Evolutionary conservation across 345 rosid species (phyloP).

Genomic region (Pseudoturritis turrita): DNA sequence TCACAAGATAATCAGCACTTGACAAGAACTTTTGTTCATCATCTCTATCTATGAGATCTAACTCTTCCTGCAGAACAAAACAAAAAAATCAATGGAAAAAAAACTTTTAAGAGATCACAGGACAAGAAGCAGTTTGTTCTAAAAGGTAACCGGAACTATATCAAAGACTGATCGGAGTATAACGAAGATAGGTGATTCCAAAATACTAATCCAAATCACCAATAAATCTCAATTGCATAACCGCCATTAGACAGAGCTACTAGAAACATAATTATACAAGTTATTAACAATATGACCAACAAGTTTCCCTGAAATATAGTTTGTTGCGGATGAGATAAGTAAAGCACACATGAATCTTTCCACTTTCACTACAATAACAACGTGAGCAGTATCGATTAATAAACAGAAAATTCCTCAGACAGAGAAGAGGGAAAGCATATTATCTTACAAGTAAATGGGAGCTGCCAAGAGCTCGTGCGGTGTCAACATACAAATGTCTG

Average conservation of each 20-base stretch:
- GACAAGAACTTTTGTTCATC: slow-evolving; percentile 71
- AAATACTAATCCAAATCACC: neutral
- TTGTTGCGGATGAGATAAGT: neutral
- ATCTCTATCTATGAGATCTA: slow-evolving; percentile 54
- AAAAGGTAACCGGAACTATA: neutral
- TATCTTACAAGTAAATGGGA: slow-evolving; percentile 55
- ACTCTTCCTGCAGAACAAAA: slow-evolving; percentile 52
- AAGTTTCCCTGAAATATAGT: neutral
- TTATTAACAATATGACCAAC: neutral
- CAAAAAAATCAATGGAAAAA: neutral
- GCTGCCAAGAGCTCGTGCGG: slow-evolving; percentile 61
- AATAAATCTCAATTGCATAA: neutral
- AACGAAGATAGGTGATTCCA: neutral
- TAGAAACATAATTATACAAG: neutral
- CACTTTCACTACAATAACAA: no score
- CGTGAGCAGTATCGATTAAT: neutral
- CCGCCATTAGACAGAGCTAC: neutral
- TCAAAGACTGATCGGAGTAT: neutral
- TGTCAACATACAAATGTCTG: slow-evolving; percentile 82
- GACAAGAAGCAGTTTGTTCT: neutral
- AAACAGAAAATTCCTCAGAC: neutral
- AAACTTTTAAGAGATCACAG: neutral
- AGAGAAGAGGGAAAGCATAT: neutral
- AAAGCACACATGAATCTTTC: neutral
- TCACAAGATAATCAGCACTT: slow-evolving; percentile 72